Evolutionary conservation across 148 eudicot species (phyloP).

Genomic region (Oxyria digyna): DNA sequence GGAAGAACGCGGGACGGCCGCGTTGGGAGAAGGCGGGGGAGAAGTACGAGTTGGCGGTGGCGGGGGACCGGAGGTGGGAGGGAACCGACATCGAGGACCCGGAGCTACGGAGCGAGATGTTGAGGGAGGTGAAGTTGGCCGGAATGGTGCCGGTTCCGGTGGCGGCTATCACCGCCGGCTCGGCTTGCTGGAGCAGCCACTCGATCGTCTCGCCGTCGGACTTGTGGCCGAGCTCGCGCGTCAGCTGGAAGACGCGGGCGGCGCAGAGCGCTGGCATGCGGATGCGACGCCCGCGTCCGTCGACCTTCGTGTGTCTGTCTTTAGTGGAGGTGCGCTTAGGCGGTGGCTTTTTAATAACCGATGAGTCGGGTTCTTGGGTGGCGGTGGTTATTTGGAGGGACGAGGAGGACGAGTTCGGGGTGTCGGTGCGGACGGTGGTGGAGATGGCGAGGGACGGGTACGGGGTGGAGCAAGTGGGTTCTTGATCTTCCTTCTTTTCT

Average conservation of each 20-base stretch:
- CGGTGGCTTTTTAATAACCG: slow-evolving; percentile 36
- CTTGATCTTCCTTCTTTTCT: slow-evolving; percentile 71
- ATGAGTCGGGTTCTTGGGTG: neutral
- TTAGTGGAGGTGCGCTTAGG: slow-evolving; percentile 77
- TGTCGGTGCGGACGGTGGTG: slow-evolving; percentile 8
- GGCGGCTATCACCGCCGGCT: slow-evolving; percentile 91
- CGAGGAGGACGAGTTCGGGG: slow-evolving; percentile 12
- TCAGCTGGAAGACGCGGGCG: slow-evolving; percentile 89
- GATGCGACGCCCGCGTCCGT: slow-evolving; percentile 93
- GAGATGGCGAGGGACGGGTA: slow-evolving; percentile 45
- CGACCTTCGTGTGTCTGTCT: slow-evolving; percentile 94
- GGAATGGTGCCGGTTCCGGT: slow-evolving; percentile 99
- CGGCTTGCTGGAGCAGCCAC: slow-evolving; percentile 95
- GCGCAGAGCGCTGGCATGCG: slow-evolving; percentile 97
- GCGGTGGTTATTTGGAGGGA: slow-evolving; percentile 8
- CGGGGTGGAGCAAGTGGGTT: slow-evolving; percentile 33
- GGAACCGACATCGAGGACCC: slow-evolving; percentile 82
- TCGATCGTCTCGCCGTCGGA: slow-evolving; percentile 94
- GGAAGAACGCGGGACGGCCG: slow-evolving; percentile 41
- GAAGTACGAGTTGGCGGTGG: slow-evolving; percentile 33
- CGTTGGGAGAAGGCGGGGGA: slow-evolving; percentile 32
- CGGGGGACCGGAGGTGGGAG: slow-evolving; percentile 51
- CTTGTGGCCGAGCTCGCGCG: slow-evolving; percentile 87
- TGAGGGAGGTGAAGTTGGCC: slow-evolving; percentile 81
- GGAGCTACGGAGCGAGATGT: slow-evolving; percentile 79